Percentiles rank a stretch among this genome's conserved stretches.
These are phyloP conservation scores for Podila epicladia DNA, from an alignment of 192 early-diverging fungal genomes.

Conservation along the genomic window DNA sequence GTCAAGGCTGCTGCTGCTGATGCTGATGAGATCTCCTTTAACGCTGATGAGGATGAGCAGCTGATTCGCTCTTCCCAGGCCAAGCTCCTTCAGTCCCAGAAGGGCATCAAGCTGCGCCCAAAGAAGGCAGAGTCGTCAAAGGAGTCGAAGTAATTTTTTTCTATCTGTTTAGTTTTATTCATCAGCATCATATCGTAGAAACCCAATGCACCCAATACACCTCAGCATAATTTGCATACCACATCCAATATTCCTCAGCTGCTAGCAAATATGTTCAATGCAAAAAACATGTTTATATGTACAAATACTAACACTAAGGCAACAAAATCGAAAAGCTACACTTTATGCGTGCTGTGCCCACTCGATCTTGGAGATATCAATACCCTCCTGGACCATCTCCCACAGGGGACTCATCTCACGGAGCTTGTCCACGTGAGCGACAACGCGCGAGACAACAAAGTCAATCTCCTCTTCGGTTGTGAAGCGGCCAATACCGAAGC, in stretches of 20 bases:
- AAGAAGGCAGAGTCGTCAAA: conserved; percentile 18
- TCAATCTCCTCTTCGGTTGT: conserved; percentile 97
- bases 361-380: conserved; percentile 50
- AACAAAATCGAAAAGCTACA: neutral
- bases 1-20: conserved; percentile 6
- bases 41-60: conserved; percentile 41
- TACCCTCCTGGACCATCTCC: conserved; percentile 86
- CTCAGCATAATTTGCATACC: no score
- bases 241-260: no score
- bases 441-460: conserved; percentile 84
- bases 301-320: neutral
- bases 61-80: conserved; percentile 45
- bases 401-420: conserved; percentile 97
- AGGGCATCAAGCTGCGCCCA: conserved; percentile 49
- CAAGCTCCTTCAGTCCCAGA: conserved; percentile 43
- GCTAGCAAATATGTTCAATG: neutral
- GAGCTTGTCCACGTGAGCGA: conserved; percentile 83
- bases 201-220: neutral
- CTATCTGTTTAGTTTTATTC: neutral
- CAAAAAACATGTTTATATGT: conserved; percentile 2
- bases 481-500: conserved; percentile 97
- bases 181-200: neutral
- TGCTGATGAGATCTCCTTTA: conserved; percentile 21
- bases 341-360: conserved; percentile 51
- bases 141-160: neutral